Conservation (phyloP, 805 yeast species). For the Saccharomycopsis sp. region DNA sequence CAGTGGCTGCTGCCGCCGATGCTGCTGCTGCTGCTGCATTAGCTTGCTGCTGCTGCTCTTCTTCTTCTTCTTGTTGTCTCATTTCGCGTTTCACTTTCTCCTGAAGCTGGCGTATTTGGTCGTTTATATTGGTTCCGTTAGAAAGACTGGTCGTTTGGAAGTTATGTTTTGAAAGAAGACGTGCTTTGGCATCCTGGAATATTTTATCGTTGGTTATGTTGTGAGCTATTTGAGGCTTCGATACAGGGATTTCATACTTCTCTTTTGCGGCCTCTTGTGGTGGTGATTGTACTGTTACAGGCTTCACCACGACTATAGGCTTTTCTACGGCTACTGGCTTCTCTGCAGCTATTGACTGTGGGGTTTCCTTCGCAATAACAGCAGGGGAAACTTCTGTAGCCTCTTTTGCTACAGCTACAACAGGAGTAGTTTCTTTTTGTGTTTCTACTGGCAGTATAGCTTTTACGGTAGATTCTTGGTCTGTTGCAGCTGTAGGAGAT, state of each 20-base stretch:
- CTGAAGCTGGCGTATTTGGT: conserved; percentile 10
- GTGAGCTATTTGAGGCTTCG: not conserved
- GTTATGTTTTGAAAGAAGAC: conserved; percentile 2
- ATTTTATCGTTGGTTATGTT: conserved; percentile 2
- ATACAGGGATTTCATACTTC: not conserved
- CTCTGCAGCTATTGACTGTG: too few species aligned
- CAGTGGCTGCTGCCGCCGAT: not conserved
- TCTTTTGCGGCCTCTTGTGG: too few species aligned
- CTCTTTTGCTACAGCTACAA: too few species aligned
- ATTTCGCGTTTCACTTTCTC: conserved; percentile 5
- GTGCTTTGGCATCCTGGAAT: conserved; percentile 5
- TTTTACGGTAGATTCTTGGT: too few species aligned
- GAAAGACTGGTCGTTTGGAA: not conserved
- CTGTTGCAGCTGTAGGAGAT: too few species aligned
- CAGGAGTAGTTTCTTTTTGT: too few species aligned
- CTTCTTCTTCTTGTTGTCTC: not conserved
- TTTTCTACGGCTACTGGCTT: too few species aligned
- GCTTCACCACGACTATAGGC: too few species aligned
- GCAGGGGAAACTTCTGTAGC: too few species aligned
- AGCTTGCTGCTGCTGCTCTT: not conserved
- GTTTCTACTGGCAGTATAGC: too few species aligned
- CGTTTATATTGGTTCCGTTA: conserved; percentile 6
- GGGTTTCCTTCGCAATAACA: too few species aligned
- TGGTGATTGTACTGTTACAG: too few species aligned
- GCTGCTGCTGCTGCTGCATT: conserved; percentile 2